Conservation (phyloP, 208 protist genomes). For the Acanthamoeba lenticulata region DNA sequence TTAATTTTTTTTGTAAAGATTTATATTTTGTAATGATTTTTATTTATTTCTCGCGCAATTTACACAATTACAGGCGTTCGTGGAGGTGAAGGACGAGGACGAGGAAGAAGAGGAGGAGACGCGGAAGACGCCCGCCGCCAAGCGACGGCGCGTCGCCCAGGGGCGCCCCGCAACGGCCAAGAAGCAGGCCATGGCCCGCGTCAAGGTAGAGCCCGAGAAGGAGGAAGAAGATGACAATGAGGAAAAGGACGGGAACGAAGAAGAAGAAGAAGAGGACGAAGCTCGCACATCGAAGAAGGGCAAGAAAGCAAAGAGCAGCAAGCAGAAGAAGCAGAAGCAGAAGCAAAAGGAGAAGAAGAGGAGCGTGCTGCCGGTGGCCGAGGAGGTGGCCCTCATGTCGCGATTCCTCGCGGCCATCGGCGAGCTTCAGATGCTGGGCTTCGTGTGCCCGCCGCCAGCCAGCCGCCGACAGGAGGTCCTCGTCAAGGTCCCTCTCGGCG, state of each 20-base stretch:
- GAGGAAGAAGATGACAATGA: neutral
- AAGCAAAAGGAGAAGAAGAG: neutral
- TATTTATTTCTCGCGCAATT: too few species aligned
- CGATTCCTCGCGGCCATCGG: slow-evolving; percentile 21
- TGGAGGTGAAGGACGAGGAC: too few species aligned
- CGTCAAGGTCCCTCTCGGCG: neutral
- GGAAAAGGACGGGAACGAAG: neutral
- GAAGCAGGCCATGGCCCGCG: too few species aligned
- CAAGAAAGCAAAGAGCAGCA: neutral
- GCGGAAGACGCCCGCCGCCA: too few species aligned
- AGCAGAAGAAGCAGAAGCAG: neutral
- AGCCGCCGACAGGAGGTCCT: neutral
- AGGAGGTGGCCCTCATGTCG: neutral
- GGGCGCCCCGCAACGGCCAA: too few species aligned
- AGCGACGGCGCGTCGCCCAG: too few species aligned
- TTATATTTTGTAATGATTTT: neutral
- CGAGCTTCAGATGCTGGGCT: slow-evolving; percentile 39
- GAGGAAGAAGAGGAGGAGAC: too few species aligned
- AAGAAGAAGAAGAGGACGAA: neutral
- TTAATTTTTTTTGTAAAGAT: too few species aligned
- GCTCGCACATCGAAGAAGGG: too few species aligned
- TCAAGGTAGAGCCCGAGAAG: neutral
- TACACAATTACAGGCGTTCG: too few species aligned
- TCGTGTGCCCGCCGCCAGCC: neutral
- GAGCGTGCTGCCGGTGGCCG: neutral